phyloP scores from a whole-genome alignment of 1,284 basidiomycete species.

The Puccinia horiana region DNA sequence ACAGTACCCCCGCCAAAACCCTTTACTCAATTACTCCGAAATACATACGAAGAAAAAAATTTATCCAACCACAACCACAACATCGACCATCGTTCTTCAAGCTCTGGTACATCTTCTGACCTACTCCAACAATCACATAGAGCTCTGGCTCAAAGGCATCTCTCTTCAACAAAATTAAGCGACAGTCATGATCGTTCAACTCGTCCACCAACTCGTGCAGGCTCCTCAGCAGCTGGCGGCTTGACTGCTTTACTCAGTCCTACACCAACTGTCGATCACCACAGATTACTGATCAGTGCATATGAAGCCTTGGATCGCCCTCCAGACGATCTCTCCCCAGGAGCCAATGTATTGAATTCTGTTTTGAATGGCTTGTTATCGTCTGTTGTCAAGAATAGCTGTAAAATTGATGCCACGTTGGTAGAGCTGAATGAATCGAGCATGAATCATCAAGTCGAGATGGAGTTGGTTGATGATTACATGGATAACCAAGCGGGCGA shows the following conservation, averaged over 20 bases:
- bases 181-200: constrained; percentile 1
- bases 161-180: constrained; percentile 15
- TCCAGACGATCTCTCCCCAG: constrained; percentile 8
- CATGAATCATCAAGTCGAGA: constrained; percentile 39
- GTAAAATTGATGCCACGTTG: constrained; percentile 36
- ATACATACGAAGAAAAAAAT: constrained; percentile 20
- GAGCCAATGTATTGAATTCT: background rate
- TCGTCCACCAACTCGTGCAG: constrained; percentile 37
- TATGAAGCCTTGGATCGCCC: constrained; percentile 28
- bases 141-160: background rate
- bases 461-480: constrained; percentile 36
- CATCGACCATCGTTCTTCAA: constrained; percentile 44
- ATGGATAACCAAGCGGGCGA: constrained; percentile 6
- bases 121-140: background rate
- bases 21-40: constrained; percentile 17
- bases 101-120: constrained; percentile 35
- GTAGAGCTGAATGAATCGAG: constrained; percentile 18
- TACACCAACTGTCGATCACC: constrained; percentile 36
- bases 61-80: background rate
- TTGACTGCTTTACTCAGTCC: constrained; percentile 41
- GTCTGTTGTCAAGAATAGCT: constrained; percentile 41
- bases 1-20: background rate
- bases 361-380: constrained; percentile 18
- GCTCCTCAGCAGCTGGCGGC: constrained; percentile 2
- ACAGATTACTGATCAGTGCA: constrained; percentile 33